A percentile compares a stretch with the other conserved stretches of the same genome.
Evolutionary conservation across 2,329 filamentous ascomycete species (phyloP).

Genomic region (Davidsoniella neocaledoniae): DNA sequence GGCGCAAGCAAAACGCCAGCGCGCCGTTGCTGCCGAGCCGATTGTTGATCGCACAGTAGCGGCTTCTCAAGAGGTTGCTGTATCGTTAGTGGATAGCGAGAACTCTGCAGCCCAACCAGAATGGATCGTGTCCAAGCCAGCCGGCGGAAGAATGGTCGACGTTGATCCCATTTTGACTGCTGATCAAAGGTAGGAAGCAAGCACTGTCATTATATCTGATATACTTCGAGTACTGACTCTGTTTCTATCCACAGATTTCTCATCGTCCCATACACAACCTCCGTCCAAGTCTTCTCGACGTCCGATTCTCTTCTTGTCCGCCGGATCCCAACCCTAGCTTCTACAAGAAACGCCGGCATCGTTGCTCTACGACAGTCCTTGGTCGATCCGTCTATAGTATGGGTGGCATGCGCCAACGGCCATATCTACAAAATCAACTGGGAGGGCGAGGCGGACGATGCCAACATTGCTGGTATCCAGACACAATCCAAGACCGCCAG

Average conservation of each 20-base stretch:
- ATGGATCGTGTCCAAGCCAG: constrained; percentile 47
- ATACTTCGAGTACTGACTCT: not conserved
- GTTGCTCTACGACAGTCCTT: constrained; percentile 26
- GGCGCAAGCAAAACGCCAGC: constrained; percentile 9
- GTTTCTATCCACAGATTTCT: constrained; percentile 37
- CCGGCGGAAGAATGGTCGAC: constrained; percentile 48
- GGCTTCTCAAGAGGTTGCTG: not conserved
- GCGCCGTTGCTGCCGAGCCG: not conserved
- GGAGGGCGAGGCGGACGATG: constrained; percentile 21
- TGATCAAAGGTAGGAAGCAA: constrained; percentile 30
- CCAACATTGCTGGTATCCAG: constrained; percentile 13
- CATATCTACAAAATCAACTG: constrained; percentile 41
- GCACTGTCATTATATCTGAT: not conserved
- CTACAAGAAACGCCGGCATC: constrained; percentile 18
- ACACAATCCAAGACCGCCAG: constrained; percentile 26
- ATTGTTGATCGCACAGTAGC: constrained; percentile 11
- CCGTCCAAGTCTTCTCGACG: constrained; percentile 66
- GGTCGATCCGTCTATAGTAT: constrained; percentile 30
- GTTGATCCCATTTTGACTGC: constrained; percentile 45
- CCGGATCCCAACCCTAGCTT: constrained; percentile 38
- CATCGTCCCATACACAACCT: constrained; percentile 56
- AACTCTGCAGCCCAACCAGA: constrained; percentile 15
- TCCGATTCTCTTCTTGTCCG: constrained; percentile 66
- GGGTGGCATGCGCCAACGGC: constrained; percentile 44
- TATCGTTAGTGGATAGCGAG: not conserved